Evolutionary conservation across 306 rosid genomes (phyloP), one percentile per base, ranked within the genome.

Genomic region (Astragalus membranaceus): DNA sequence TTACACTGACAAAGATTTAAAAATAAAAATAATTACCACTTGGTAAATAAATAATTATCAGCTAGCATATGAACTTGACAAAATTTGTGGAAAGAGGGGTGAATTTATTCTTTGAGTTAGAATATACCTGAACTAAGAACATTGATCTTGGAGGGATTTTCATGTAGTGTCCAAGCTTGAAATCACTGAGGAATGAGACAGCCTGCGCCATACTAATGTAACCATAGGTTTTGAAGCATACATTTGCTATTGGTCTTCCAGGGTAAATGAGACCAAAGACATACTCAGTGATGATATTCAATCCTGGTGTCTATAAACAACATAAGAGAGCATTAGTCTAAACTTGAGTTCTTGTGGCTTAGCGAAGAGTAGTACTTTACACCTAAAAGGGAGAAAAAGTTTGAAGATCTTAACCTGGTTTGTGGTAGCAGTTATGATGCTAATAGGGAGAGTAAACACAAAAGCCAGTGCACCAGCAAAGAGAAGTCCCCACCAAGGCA

Each of bases 401-500:
- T 51, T 20, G 65, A 75, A 41, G 59, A 69, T 64, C 30, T 46
- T 73, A 73, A 85, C 96, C 97, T 91, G 96, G 78, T 91, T 91
- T 76, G 96, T 91, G 72, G 97, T 91, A 54, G 97, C 97, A 30
- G 96, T 88, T 17, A 91, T 91, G 72, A 91, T 83, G 82, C 97
- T 88, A 78, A 91, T 77, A 5, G 97, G 97, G 33, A 91, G 97
- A 42, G 97, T 91, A 70, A 88, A 91, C 42, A 16, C 36, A 30
- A 91, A 86, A 64, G 96, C 96, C 41, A 91, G 65, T 23, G 53
- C 84, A 68, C 33, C 79, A 14, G 97, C 89, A 75, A 91, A 88
- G 64, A 88, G 47, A 59, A 91, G 92, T 36, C 96, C 95, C 96
- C 97, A 91, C 92, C 92, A 91, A 7, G 97, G 97, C 90, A 91